These are phyloP conservation scores for Penicillium goetzii DNA, from an alignment of 495 filamentous ascomycete genomes.

Conservation along the genomic window DNA sequence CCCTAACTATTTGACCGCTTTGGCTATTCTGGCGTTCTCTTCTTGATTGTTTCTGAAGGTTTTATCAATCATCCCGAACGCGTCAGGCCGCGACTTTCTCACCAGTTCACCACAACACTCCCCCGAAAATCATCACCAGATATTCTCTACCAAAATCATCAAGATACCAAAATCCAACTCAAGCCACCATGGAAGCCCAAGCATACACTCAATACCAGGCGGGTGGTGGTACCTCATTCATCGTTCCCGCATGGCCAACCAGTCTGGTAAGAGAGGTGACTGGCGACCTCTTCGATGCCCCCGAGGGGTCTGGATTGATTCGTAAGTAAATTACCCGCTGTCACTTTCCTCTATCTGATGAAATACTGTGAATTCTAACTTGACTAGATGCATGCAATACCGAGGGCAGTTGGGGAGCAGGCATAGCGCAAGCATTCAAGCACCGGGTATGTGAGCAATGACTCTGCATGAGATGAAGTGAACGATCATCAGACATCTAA, in stretches of 20 bases:
- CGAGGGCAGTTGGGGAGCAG: constrained; percentile 48
- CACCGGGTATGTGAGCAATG: constrained; percentile 29
- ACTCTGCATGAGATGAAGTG: not conserved
- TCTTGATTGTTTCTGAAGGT: not conserved
- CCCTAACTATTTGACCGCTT: not conserved
- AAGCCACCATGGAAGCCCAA: not conserved
- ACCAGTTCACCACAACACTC: not conserved
- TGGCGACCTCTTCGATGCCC: constrained; percentile 51
- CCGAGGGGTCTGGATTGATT: constrained; percentile 47
- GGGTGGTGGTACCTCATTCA: too few relatives aligned
- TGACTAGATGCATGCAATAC: constrained; percentile 52
- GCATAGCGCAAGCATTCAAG: constrained; percentile 45
- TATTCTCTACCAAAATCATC: not conserved
- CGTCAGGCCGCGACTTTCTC: not conserved
- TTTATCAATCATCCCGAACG: not conserved
- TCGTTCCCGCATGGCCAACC: too few relatives aligned
- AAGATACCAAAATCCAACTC: not conserved
- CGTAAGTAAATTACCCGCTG: constrained; percentile 31
- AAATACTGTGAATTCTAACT: not conserved
- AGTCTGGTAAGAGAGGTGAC: constrained; percentile 30
- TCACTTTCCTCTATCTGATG: not conserved
- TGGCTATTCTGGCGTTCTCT: not conserved
- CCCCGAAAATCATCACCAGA: not conserved
- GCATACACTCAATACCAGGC: not conserved
- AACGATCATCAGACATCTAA: not conserved